Conservation (phyloP, 2,329 filamentous ascomycete genomes). For the Aureobasidium sp. region DNA sequence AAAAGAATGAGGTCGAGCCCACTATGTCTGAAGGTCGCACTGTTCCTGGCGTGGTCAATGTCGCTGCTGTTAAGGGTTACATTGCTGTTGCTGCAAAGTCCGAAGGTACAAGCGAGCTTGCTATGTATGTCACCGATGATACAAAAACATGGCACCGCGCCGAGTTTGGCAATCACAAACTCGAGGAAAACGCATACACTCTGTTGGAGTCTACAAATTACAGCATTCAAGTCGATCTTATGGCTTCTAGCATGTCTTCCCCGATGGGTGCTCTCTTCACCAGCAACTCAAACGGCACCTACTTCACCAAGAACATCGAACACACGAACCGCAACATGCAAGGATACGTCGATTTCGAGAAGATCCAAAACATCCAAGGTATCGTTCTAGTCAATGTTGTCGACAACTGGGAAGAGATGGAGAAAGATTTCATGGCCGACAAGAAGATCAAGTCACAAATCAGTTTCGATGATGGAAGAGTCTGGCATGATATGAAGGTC, state of each 20-base stretch:
- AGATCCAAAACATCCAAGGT: conserved; percentile 90
- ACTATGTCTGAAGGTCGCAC: conserved; percentile 78
- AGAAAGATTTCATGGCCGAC: conserved; percentile 48
- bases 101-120: conserved; percentile 86
- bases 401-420: conserved; percentile 83
- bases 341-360: conserved; percentile 94
- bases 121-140: conserved; percentile 89
- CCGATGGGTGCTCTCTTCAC: conserved; percentile 92
- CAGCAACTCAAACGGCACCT: conserved; percentile 97
- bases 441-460: conserved; percentile 85
- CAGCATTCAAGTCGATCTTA: conserved; percentile 96
- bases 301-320: conserved; percentile 91
- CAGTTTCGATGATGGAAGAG: conserved; percentile 95
- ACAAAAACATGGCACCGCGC: conserved; percentile 90
- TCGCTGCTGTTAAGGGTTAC: conserved; percentile 88
- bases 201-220: conserved; percentile 97
- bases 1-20: conserved; percentile 71
- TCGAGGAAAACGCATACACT: conserved; percentile 89
- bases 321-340: conserved; percentile 86
- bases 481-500: conserved; percentile 75
- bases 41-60: conserved; percentile 81
- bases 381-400: conserved; percentile 93
- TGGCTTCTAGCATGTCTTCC: conserved; percentile 69
- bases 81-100: conserved; percentile 86
- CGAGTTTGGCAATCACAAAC: conserved; percentile 87